Evolutionary conservation across 768 basidiomycete species (phyloP), one percentile per base, ranked within the genome.

Genomic region (Boletus sp.): DNA sequence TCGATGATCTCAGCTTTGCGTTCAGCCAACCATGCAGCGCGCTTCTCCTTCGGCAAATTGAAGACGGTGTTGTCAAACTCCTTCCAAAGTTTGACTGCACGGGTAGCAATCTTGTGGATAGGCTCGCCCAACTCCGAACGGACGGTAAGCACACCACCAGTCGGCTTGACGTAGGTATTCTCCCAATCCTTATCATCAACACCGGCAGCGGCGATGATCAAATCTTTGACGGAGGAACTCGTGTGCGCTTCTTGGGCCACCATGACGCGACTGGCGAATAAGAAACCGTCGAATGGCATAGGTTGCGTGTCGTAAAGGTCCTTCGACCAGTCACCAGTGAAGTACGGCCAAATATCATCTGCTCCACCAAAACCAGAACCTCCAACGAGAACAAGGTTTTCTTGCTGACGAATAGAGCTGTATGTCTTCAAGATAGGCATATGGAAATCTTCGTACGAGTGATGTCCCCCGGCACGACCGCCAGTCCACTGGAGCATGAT

Each of bases 401-500:
- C 64, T 57, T 94, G 88, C 61, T 89, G 85, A 55, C 97, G 89
- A 67, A 99, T 98, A 15, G 88, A 75, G 35, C 85, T 81, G 71
- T 99, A 99, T 0, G 95, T 98, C 37, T 87, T 75, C 47, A 98
- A 77, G 62, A 98, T 83, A 1, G 97, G 96, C 70, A 95, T 93
- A 65, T 98, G 96, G 83, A 98, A 95, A 70, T 99, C 97, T 71
- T 99, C 97, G 72, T 86, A 98, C 3, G 92, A 95, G 75, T 98
- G 97, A 64, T 99, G 97, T 47, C 97, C 97, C 57, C 97, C 97
- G 19, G 95, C 97, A 61, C 97, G 93, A 34, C 97, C 97, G 64
- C 97, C 97, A 47, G 97, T 99, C 97, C 97, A 98, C 68, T 98
- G 97, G 58, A 98, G 77, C 72, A 99, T 95, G 72, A 99, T 85